Evolutionary conservation across 2,329 filamentous ascomycete species (phyloP).

Genomic region (Magnaporthiopsis rhizophila): DNA sequence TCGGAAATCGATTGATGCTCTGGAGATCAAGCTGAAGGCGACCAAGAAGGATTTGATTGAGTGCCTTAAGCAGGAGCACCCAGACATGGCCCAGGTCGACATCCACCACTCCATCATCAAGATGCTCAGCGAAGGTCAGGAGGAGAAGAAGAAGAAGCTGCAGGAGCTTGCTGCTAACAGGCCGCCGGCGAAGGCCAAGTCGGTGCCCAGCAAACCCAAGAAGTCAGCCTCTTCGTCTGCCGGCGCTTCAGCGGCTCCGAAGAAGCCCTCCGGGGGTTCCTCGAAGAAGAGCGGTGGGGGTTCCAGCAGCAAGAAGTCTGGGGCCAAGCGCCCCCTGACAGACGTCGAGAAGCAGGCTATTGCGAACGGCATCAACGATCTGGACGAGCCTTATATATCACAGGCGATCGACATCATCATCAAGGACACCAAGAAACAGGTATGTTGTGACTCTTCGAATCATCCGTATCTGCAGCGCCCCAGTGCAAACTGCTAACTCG

Average conservation of each 20-base stretch:
- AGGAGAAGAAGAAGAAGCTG: slow-evolving; percentile 62
- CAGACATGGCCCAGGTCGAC: slow-evolving; percentile 44
- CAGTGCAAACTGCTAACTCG: slow-evolving; percentile 1
- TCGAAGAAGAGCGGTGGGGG: slow-evolving; percentile 34
- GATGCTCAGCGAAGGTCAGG: slow-evolving; percentile 63
- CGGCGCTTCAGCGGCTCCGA: slow-evolving; percentile 24
- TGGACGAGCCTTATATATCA: slow-evolving; percentile 70
- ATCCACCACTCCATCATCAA: slow-evolving; percentile 55
- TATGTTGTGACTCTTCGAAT: slow-evolving; percentile 26
- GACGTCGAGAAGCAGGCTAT: slow-evolving; percentile 86
- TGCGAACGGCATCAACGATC: slow-evolving; percentile 72
- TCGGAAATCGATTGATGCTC: slow-evolving; percentile 37
- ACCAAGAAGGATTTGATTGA: slow-evolving; percentile 52
- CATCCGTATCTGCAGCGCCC: not conserved
- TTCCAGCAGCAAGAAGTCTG: slow-evolving; percentile 34
- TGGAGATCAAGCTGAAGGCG: slow-evolving; percentile 43
- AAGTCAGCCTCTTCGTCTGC: slow-evolving; percentile 20
- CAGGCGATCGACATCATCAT: slow-evolving; percentile 86
- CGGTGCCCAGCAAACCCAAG: slow-evolving; percentile 44
- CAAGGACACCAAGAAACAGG: slow-evolving; percentile 70
- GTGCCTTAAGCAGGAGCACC: slow-evolving; percentile 40
- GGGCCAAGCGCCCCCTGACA: slow-evolving; percentile 55
- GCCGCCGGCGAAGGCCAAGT: slow-evolving; percentile 46
- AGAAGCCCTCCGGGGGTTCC: slow-evolving; percentile 18
- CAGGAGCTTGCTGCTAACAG: slow-evolving; percentile 45